A percentile compares a stretch with the other conserved stretches of the same genome.
phyloP scores from a whole-genome alignment of 768 basidiomycete genomes.

The Serpula lacrymans region DNA sequence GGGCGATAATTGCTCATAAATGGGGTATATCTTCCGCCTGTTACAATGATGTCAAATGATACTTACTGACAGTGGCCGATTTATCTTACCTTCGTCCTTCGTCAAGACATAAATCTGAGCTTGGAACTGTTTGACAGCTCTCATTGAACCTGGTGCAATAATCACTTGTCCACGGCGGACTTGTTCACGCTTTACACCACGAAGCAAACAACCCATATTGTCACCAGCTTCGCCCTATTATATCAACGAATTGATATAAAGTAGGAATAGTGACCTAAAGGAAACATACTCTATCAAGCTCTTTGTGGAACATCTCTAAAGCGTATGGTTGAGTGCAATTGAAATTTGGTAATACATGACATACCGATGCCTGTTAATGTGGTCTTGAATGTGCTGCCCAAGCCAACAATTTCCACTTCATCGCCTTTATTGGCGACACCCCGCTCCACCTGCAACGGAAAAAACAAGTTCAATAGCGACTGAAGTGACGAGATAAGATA shows the following conservation, averaged over 20 bases:
- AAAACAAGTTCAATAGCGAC: constrained; percentile 1
- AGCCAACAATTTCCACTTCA: constrained; percentile 91
- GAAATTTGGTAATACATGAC: constrained; percentile 12
- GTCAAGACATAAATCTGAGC: constrained; percentile 78
- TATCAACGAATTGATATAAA: constrained; percentile 4
- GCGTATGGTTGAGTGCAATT: neutral
- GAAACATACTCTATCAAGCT: constrained; percentile 77
- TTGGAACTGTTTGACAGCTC: constrained; percentile 91
- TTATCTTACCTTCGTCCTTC: constrained; percentile 38
- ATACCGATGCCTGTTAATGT: constrained; percentile 91
- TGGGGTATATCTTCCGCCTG: constrained; percentile 78
- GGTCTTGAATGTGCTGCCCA: constrained; percentile 80
- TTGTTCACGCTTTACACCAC: constrained; percentile 97
- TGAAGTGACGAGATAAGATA: neutral
- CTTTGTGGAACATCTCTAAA: constrained; percentile 99
- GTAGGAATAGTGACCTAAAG: neutral
- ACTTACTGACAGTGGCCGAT: constrained; percentile 53
- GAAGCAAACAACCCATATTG: constrained; percentile 97
- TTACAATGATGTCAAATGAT: constrained; percentile 7
- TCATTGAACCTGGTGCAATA: constrained; percentile 84
- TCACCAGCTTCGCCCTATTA: constrained; percentile 91
- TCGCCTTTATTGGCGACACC: constrained; percentile 87
- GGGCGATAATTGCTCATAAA: constrained; percentile 95
- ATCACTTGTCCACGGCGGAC: constrained; percentile 91
- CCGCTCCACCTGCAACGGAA: constrained; percentile 70